These are phyloP conservation scores for Globisporangium polare DNA, from an alignment of 352 stramenopile species.

Conservation along the genomic window DNA sequence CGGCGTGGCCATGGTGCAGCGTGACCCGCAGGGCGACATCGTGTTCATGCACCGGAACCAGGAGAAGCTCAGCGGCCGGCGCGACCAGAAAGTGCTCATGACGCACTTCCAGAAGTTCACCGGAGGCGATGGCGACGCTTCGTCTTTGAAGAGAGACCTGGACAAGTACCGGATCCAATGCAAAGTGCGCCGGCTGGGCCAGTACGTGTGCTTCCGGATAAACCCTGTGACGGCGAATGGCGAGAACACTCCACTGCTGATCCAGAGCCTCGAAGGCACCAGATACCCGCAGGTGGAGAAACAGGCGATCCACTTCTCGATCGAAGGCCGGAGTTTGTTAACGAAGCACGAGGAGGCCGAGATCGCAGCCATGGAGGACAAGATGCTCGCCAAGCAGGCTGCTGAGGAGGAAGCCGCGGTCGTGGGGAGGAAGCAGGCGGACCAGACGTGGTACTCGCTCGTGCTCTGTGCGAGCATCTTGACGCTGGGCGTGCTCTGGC, in stretches of 20 bases:
- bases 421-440: not conserved
- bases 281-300: conserved; percentile 55
- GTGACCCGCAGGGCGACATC: conserved; percentile 60
- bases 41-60: conserved; percentile 84
- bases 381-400: conserved; percentile 32
- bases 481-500: conserved; percentile 11
- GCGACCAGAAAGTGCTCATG: conserved; percentile 54
- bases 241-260: conserved; percentile 38
- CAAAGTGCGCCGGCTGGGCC: conserved; percentile 51
- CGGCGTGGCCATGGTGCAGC: conserved; percentile 79
- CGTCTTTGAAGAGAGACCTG: conserved; percentile 43
- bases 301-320: conserved; percentile 76
- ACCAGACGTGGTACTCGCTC: conserved; percentile 17
- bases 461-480: conserved; percentile 9
- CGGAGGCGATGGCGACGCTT: conserved; percentile 51
- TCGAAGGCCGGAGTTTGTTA: conserved; percentile 60
- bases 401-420: conserved; percentile 23
- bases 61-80: conserved; percentile 62
- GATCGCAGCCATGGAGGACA: conserved; percentile 43
- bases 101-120: conserved; percentile 79
- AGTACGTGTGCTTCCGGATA: conserved; percentile 66
- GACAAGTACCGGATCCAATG: conserved; percentile 73
- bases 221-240: conserved; percentile 39
- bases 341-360: conserved; percentile 53
- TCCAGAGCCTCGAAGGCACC: conserved; percentile 55